phyloP scores from a whole-genome alignment of 2,329 filamentous ascomycete genomes.

The Lecanicillium sp. region DNA sequence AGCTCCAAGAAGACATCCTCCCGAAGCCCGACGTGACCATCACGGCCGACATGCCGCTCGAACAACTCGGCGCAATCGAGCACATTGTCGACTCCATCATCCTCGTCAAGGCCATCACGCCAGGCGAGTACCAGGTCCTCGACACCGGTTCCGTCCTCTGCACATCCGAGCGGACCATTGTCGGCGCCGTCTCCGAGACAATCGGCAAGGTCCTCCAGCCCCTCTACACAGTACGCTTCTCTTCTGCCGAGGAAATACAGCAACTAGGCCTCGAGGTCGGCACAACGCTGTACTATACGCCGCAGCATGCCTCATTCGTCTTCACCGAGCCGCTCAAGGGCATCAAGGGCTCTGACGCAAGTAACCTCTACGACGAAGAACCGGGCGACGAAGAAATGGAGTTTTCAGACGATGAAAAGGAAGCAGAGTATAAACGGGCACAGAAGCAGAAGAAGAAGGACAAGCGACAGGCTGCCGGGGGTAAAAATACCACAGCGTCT shows the following conservation, averaged over 20 bases:
- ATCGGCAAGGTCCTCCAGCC: constrained; percentile 81
- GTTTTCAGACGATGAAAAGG: constrained; percentile 94
- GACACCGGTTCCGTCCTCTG: constrained; percentile 81
- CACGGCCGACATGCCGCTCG: constrained; percentile 67
- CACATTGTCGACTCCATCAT: constrained; percentile 70
- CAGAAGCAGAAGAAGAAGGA: constrained; percentile 59
- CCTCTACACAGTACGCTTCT: constrained; percentile 75
- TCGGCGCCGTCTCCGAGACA: constrained; percentile 78
- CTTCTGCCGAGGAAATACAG: constrained; percentile 57
- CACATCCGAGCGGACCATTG: constrained; percentile 61
- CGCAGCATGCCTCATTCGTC: constrained; percentile 70
- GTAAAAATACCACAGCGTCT: constrained; percentile 25
- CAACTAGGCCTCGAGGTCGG: constrained; percentile 60
- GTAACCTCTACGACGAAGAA: constrained; percentile 92
- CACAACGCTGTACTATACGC: constrained; percentile 69
- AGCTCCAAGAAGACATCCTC: constrained; percentile 53
- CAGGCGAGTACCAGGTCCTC: constrained; percentile 77
- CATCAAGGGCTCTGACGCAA: constrained; percentile 85
- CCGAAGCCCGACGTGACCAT: constrained; percentile 74
- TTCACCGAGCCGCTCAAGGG: constrained; percentile 76
- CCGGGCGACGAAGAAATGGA: constrained; percentile 78
- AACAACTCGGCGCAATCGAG: constrained; percentile 66
- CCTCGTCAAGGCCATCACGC: constrained; percentile 68
- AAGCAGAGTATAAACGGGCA: constrained; percentile 69
- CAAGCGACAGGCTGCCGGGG: constrained; percentile 33